phyloP scores from a whole-genome alignment of 179 eudicot genomes.

The Dionaea muscipula region DNA sequence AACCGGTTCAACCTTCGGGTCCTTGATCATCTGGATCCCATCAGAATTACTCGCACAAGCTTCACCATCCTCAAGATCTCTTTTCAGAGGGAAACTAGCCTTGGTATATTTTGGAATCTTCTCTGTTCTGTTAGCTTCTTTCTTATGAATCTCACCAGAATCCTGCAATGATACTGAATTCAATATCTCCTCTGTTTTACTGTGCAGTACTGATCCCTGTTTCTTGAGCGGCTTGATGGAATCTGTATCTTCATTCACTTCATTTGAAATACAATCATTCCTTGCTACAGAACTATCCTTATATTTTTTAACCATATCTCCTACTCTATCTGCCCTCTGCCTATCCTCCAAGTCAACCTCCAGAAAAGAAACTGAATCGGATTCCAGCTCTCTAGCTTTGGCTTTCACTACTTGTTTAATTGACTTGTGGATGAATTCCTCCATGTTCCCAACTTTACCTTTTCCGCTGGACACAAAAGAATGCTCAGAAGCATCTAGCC shows the following conservation, averaged over 20 bases:
- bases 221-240: neutral
- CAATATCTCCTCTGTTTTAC: constrained; percentile 1
- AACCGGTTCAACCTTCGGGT: constrained; percentile 10
- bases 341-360: constrained; percentile 10
- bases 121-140: constrained; percentile 12
- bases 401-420: constrained; percentile 18
- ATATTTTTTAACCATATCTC: constrained; percentile 14
- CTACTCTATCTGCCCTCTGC: constrained; percentile 7
- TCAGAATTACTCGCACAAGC: constrained; percentile 4
- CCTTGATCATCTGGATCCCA: constrained; percentile 9
- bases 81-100: constrained; percentile 8
- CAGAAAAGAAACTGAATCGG: constrained; percentile 10
- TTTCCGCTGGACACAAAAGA: constrained; percentile 7
- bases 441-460: constrained; percentile 10
- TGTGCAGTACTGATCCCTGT: neutral
- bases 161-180: constrained; percentile 6
- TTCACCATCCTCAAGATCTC: constrained; percentile 10
- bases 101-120: constrained; percentile 14
- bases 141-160: constrained; percentile 9
- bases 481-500: constrained; percentile 9
- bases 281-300: constrained; percentile 10
- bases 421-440: constrained; percentile 19
- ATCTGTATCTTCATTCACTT: constrained; percentile 14
- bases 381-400: constrained; percentile 14
- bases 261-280: constrained; percentile 7